phyloP scores from a whole-genome alignment of 108 stramenopile species.

The Mayamaea pseudoterrestris region DNA sequence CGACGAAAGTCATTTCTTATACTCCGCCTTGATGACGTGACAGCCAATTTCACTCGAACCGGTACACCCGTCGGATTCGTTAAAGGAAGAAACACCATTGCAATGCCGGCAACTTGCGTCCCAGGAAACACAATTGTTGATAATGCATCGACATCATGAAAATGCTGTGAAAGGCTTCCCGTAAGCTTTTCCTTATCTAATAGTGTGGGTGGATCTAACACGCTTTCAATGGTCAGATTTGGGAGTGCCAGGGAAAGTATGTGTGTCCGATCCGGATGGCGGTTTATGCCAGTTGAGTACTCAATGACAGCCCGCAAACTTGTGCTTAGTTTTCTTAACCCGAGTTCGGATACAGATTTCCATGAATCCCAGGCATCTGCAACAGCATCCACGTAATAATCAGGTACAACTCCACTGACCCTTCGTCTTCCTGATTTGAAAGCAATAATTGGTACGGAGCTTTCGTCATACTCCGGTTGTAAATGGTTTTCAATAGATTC shows the following conservation, averaged over 20 bases:
- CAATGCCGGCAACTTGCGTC: slow-evolving; percentile 34
- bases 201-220: slow-evolving; percentile 36
- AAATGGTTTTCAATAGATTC: not conserved
- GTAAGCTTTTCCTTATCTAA: no score
- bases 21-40: slow-evolving; percentile 1
- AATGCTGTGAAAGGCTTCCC: no score
- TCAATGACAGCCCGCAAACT: slow-evolving; percentile 29
- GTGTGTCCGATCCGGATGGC: not conserved
- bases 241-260: slow-evolving; percentile 26
- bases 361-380: slow-evolving; percentile 27
- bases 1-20: not conserved
- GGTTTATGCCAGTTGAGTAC: slow-evolving; percentile 4
- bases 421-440: slow-evolving; percentile 1
- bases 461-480: no score
- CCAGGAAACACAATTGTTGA: slow-evolving; percentile 41
- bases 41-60: slow-evolving; percentile 46
- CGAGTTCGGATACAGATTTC: slow-evolving; percentile 15
- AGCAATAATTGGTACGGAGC: no score
- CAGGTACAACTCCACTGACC: slow-evolving; percentile 14
- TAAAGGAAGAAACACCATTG: slow-evolving; percentile 23
- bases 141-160: slow-evolving; percentile 4
- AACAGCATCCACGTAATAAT: slow-evolving; percentile 6
- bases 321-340: slow-evolving; percentile 15
- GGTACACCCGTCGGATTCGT: slow-evolving; percentile 58
- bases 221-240: slow-evolving; percentile 30